Evolutionary conservation across 2,329 filamentous ascomycete genomes (phyloP), one percentile per base, ranked within the genome.

Genomic region (Hymenotorrendiella dingleyae): DNA sequence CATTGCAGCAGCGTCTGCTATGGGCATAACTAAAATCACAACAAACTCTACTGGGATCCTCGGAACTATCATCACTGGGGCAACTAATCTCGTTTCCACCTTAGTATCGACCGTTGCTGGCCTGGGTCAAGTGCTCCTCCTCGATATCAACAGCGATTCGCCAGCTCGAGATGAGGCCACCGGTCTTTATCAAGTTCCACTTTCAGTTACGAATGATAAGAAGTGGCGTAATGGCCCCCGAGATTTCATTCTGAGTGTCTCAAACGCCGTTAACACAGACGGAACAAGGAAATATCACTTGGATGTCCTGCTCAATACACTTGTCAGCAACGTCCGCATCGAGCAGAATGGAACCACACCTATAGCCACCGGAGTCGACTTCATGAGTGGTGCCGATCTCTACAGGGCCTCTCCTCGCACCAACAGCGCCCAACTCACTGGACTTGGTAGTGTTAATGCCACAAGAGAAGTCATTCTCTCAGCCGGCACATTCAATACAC

Each of bases 381-480:
- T 65, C 40, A 48, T 70, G 3, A 53, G 63, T 23, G 68, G 67
- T 0, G 57, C 66, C 42, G 62, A 60, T 16, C 37, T 72, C 1
- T 72, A 72, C 53, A 58, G 62, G 4, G 69, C 68, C 0, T 65
- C 68, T 50, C 54, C 67, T 6, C 56, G 66, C 68, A 53, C 64
- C 63, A 1, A 67, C 67, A 4, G 64, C 68, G 46, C 54, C 70
- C 36, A 62, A 70, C 12, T 68, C 69, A 26, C 11, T 14, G 14
- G 10, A 23, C 20, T 33, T n/a, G 37, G 65, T 3, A 50, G 42
- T 17, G 50, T 49, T 24, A 36, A 42, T 4, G 69, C 66, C 10
- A 55, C 56, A 1, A 55, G 58, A 28, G 67, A 73, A 48, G 69
- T 74, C 27, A 72, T 74, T 46, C 43, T 74, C 16, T 59, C 69